These are phyloP conservation scores for Termitomyces titanicus DNA, from an alignment of 768 basidiomycete species.

Conservation along the genomic window DNA sequence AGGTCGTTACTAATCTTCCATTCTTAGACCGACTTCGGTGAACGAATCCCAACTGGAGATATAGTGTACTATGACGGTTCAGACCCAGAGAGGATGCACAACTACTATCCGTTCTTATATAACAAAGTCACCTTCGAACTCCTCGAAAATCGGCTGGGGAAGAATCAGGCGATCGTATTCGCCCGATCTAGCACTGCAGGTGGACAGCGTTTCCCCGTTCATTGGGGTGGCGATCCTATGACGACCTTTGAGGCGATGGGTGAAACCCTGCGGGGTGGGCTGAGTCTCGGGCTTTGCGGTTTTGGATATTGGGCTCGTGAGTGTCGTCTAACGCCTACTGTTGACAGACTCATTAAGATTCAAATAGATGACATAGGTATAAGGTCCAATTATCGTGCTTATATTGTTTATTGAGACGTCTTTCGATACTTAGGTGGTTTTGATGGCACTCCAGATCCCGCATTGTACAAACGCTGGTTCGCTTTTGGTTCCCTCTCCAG, in stretches of 20 bases:
- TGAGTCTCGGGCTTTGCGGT: constrained; percentile 39
- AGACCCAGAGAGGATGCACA: constrained; percentile 24
- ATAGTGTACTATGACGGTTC: constrained; percentile 24
- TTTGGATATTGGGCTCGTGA: constrained; percentile 40
- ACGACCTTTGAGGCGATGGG: constrained; percentile 47
- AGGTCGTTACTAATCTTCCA: neutral
- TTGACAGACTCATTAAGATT: neutral
- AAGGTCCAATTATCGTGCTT: constrained; percentile 8
- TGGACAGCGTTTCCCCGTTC: constrained; percentile 38
- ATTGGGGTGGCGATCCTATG: constrained; percentile 46
- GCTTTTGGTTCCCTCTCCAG: constrained; percentile 36
- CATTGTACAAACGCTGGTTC: constrained; percentile 43
- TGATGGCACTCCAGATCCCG: constrained; percentile 34
- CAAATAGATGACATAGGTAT: constrained; percentile 40
- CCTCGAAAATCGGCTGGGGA: constrained; percentile 32
- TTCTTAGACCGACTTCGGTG: constrained; percentile 26
- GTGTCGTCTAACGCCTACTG: neutral
- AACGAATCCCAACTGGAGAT: constrained; percentile 38
- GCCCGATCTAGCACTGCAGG: constrained; percentile 45
- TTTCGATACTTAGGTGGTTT: constrained; percentile 16
- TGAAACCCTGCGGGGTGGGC: constrained; percentile 40
- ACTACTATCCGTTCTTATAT: constrained; percentile 23
- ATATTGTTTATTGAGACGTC: neutral
- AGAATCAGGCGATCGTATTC: constrained; percentile 39
- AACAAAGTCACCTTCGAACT: constrained; percentile 41